Evolutionary conservation across 768 basidiomycete species (phyloP).

Genomic region (Phanerochaete carnosa): DNA sequence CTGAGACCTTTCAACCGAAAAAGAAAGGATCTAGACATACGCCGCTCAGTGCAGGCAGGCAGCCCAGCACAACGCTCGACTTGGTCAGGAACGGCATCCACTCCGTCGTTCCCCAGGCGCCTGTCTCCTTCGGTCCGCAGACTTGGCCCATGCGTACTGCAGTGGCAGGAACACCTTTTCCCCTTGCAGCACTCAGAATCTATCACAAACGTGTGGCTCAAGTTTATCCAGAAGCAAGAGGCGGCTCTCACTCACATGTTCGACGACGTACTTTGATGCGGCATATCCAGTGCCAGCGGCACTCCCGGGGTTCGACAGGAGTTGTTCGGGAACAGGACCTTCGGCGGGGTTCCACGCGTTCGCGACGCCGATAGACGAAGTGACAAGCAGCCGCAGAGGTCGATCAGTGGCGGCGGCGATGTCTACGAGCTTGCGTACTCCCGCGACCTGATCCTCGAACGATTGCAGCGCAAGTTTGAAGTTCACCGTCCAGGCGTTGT

Average conservation of each 20-base stretch:
- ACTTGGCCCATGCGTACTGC: slow-evolving; percentile 28
- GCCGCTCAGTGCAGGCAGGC: slow-evolving; percentile 1
- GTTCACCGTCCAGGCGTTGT: slow-evolving; percentile 30
- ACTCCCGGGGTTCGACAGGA: slow-evolving; percentile 20
- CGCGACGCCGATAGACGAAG: slow-evolving; percentile 31
- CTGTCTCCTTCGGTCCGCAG: slow-evolving; percentile 18
- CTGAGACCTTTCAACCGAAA: no score
- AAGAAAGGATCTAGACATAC: no score
- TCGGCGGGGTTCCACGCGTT: slow-evolving; percentile 7
- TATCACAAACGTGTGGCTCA: not conserved
- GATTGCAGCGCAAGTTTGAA: slow-evolving; percentile 30
- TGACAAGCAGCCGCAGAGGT: slow-evolving; percentile 27
- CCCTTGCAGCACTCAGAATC: slow-evolving; percentile 8
- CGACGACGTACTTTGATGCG: slow-evolving; percentile 42
- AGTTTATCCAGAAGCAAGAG: not conserved
- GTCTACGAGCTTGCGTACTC: slow-evolving; percentile 32
- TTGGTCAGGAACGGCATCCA: slow-evolving; percentile 26
- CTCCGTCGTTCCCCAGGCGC: slow-evolving; percentile 26
- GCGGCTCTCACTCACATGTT: slow-evolving; percentile 21
- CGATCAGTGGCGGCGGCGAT: slow-evolving; percentile 24
- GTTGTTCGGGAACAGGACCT: slow-evolving; percentile 22
- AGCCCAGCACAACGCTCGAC: slow-evolving; percentile 11
- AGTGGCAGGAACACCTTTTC: slow-evolving; percentile 2
- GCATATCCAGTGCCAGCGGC: slow-evolving; percentile 35
- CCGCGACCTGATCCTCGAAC: slow-evolving; percentile 27